Percentiles rank a stretch among this genome's conserved stretches.
These are phyloP conservation scores for Starmera quercuum DNA, from an alignment of 805 yeast species.

Conservation along the genomic window DNA sequence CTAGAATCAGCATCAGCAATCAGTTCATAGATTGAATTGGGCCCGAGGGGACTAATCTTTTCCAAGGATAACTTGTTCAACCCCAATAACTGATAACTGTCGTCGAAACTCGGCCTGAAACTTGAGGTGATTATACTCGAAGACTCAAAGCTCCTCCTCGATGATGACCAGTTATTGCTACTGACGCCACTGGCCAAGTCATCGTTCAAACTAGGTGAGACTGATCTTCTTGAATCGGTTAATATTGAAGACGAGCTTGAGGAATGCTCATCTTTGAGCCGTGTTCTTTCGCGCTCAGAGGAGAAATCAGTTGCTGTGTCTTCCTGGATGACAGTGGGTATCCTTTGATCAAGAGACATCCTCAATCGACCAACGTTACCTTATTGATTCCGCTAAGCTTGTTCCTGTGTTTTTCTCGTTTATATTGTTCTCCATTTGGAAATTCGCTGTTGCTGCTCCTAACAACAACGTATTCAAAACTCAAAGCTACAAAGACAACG, in stretches of 20 bases:
- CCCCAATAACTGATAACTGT: constrained; percentile 28
- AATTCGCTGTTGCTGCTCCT: too few relatives aligned
- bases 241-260: constrained; percentile 1
- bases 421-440: too few relatives aligned
- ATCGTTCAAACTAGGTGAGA: constrained; percentile 23
- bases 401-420: too few relatives aligned
- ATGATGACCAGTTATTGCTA: constrained; percentile 13
- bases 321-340: neutral
- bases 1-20: constrained; percentile 51
- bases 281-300: neutral
- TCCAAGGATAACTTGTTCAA: constrained; percentile 30
- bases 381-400: too few relatives aligned
- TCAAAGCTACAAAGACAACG: too few relatives aligned
- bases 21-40: constrained; percentile 72
- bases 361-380: neutral
- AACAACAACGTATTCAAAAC: too few relatives aligned
- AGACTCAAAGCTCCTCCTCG: constrained; percentile 24
- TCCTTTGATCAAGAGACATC: neutral
- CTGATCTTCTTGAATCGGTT: constrained; percentile 1
- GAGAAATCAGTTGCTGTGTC: neutral
- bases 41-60: constrained; percentile 50
- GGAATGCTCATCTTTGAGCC: constrained; percentile 1
- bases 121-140: constrained; percentile 20
- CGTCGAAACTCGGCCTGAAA: constrained; percentile 26
- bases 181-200: constrained; percentile 23